Evolutionary conservation across 805 yeast species (phyloP), one percentile per base, ranked within the genome.

Genomic region (Candida ipomoeae): DNA sequence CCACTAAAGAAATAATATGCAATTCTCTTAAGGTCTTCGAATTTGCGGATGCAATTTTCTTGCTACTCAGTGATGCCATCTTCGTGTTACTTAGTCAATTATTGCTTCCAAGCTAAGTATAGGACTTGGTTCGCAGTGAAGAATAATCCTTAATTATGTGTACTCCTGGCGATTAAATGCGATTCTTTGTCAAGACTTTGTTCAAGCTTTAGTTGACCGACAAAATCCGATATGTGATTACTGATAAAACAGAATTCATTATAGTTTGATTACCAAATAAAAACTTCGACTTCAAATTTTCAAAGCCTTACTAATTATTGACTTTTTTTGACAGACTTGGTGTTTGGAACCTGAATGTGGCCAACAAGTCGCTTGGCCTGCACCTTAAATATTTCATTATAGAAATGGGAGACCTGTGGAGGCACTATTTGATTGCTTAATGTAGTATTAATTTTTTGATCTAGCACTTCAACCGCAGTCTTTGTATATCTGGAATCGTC

Each of bases 51-150:
- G 82, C 85, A 39, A 73, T 76, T 54, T 80, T 82, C 67, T 81
- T 82, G 14, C 73, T 65, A 44, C 85, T 76, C 53, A 74, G 77
- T 3, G 85, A 81, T 5, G 84, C 85, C 86, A 82, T 82, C 34
- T 3, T 48, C 11, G 41, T 39, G 46, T 18, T 44, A 5, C 15
- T 15, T 15, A 11, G 21, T 32, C 21, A 29, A 40, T 6, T 6
- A 26, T 26, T 26, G 21, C 5, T 40, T 14, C 20, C 15, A 15
- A 40, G 33, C 34, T 15, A 5, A 39, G 17, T 6, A 17, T 23
- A n/a, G 14, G 3, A 20, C n/a, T 11, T 6, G 7, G 20, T 23
- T 40, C 43, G 43, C 43, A 40, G 21, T 40, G 20, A 39, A 21
- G 20, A 39, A 11, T 15, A 14, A 17, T 15, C 7, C 6, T 17